A percentile compares a stretch with the other conserved stretches of the same genome.
Evolutionary conservation across 148 eudicot genomes (phyloP).

Genomic region (Fagopyrum tataricum): DNA sequence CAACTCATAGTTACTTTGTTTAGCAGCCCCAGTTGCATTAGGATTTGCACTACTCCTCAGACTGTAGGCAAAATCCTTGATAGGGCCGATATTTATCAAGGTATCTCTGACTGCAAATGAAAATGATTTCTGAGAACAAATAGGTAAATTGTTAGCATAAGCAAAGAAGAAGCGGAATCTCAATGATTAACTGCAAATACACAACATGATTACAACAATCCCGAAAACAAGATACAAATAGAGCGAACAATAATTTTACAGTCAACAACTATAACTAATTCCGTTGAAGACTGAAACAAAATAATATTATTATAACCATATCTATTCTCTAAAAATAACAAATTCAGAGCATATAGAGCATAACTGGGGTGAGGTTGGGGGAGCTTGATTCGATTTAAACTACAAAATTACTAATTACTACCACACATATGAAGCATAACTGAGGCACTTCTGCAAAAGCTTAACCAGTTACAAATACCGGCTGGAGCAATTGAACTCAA

Average conservation of each 20-base stretch:
- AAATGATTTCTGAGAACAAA: slow-evolving; percentile 71
- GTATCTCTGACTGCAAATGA: slow-evolving; percentile 94
- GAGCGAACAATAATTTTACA: background rate
- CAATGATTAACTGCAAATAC: background rate
- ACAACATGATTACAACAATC: background rate
- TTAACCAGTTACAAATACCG: background rate
- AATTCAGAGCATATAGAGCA: too few species aligned
- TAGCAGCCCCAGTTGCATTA: slow-evolving; percentile 71
- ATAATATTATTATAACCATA: background rate
- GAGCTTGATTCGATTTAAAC: background rate
- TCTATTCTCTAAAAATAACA: background rate
- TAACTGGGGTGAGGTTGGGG: too few species aligned
- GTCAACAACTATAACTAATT: background rate
- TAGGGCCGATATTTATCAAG: slow-evolving; percentile 77
- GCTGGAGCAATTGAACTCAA: background rate
- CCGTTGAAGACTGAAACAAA: background rate
- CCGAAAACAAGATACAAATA: background rate
- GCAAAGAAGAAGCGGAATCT: background rate
- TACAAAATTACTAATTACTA: background rate
- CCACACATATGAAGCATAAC: background rate
- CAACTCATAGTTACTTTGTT: slow-evolving; percentile 96
- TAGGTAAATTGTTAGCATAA: background rate
- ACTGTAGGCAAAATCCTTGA: slow-evolving; percentile 90
- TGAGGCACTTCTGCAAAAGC: background rate
- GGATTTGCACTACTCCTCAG: slow-evolving; percentile 78